Base-by-base conservation (phyloP, 2,329 filamentous ascomycete genomes). In the Dactylella cylindrospora region DNA sequence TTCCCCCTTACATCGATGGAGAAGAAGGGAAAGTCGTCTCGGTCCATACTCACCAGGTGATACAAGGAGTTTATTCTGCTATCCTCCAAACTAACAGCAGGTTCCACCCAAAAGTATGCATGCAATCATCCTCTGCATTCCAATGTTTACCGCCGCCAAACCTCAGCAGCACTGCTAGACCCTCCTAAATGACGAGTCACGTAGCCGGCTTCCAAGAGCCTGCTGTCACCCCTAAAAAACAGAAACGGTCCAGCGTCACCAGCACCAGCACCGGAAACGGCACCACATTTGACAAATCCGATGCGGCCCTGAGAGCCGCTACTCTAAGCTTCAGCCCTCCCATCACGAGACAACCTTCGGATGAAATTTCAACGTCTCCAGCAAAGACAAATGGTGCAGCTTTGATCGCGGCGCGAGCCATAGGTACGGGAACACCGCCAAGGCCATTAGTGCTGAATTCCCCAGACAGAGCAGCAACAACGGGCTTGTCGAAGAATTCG, bases 271-370 rank as follows among this genome's bases (percentile, higher is more conserved):
- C 31, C 29, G 19, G 26, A 3, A 36, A n/a, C 26, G 35, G 32
- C 9, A 15, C 28, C 5, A 47, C 40, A 15, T 13, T 29, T 31
- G 55, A 61, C 28, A 53, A 52, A 12, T 23, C 47, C 33, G 55
- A 61, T 44, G 55, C 55, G n/a, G 55, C 55, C 15, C 55, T 61
- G 13, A 25, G 47, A 31, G 55, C 55, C 20, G 55, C 55, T 8
- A 61, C 55, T n/a, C 26, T 61, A 36, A 61, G 55, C 43, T 61
- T 61, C 47, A 53, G 47, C 23, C 55, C 55, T 31, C 47, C 55
- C 22, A 43, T 61, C 29, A 38, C 33, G 36, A 25, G 55, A 19
- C 55, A 53, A 13, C 22, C 33, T 3, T 53, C 55, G 29, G 41
- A 53, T 19, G 55, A 53, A 6, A 9, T 25, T 7, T 43, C 54